These are phyloP conservation scores for Hysterangium stoloniferum DNA, from an alignment of 768 basidiomycete genomes.

Conservation along the genomic window DNA sequence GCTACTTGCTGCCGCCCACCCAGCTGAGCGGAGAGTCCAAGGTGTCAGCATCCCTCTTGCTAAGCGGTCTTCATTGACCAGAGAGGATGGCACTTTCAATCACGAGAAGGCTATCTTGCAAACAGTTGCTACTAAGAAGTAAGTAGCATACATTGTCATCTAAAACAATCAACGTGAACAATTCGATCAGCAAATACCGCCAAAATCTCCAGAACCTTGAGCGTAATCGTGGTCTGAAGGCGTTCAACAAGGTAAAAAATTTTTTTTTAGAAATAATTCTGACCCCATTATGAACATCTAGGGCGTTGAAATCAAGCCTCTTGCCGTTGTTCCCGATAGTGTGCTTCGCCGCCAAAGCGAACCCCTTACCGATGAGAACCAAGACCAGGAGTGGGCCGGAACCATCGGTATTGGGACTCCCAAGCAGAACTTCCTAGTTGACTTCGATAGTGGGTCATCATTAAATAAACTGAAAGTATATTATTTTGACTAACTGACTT, in stretches of 20 bases:
- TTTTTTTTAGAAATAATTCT: too few species aligned
- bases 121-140: slow-evolving; percentile 22
- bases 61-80: slow-evolving; percentile 21
- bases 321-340: slow-evolving; percentile 15
- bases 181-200: slow-evolving; percentile 31
- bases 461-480: too few species aligned
- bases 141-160: slow-evolving; percentile 3
- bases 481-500: too few species aligned
- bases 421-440: slow-evolving; percentile 27
- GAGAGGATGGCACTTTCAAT: slow-evolving; percentile 24
- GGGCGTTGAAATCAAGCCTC: slow-evolving; percentile 26
- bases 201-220: slow-evolving; percentile 31
- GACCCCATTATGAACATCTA: too few species aligned
- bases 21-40: slow-evolving; percentile 6
- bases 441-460: slow-evolving; percentile 29
- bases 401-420: slow-evolving; percentile 33
- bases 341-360: slow-evolving; percentile 25
- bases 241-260: slow-evolving; percentile 4
- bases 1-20: slow-evolving; percentile 16
- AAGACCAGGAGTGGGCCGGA: slow-evolving; percentile 29
- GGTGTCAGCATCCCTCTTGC: slow-evolving; percentile 19
- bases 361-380: slow-evolving; percentile 19
- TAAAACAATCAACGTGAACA: not conserved
- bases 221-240: slow-evolving; percentile 22
- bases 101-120: slow-evolving; percentile 22